These are phyloP conservation scores for Carex parvula DNA, from an alignment of 176 grass and related monocot genomes.

Conservation along the genomic window DNA sequence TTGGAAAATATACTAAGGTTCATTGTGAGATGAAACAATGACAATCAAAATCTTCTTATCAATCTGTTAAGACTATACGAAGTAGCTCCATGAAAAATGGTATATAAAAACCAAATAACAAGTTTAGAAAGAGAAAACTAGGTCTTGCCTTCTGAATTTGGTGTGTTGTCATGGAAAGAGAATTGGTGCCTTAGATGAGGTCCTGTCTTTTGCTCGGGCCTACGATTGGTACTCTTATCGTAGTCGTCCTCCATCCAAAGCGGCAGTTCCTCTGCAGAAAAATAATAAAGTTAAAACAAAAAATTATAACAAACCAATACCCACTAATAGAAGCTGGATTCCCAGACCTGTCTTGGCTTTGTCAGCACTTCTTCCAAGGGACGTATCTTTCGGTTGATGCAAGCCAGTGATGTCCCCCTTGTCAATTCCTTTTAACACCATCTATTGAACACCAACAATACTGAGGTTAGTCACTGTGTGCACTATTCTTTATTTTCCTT, in stretches of 20 bases:
- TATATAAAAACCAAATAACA: background rate
- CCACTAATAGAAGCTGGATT: background rate
- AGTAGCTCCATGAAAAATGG: background rate
- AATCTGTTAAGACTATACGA: background rate
- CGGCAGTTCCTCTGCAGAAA: conserved; percentile 47
- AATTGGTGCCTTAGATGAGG: conserved; percentile 27
- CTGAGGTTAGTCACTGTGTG: background rate
- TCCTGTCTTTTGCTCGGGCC: conserved; percentile 1
- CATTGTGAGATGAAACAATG: background rate
- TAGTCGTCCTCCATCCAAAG: conserved; percentile 50
- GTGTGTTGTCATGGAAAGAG: conserved; percentile 21
- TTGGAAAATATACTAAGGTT: background rate
- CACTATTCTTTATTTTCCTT: background rate
- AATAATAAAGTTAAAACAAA: conserved; percentile 14
- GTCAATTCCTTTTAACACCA: conserved; percentile 87
- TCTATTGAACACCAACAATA: conserved; percentile 33
- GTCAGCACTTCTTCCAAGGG: conserved; percentile 62
- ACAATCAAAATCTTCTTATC: background rate
- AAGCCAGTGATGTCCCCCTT: conserved; percentile 87
- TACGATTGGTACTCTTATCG: conserved; percentile 31
- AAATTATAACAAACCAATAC: background rate
- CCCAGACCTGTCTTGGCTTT: conserved; percentile 43
- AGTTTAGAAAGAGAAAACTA: background rate
- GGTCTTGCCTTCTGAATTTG: conserved; percentile 18
- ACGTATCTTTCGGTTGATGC: conserved; percentile 73